Percentiles rank a stretch among this genome's conserved stretches.
These are phyloP conservation scores for Suillus subaureus DNA, from an alignment of 768 basidiomycete species.

Conservation along the genomic window DNA sequence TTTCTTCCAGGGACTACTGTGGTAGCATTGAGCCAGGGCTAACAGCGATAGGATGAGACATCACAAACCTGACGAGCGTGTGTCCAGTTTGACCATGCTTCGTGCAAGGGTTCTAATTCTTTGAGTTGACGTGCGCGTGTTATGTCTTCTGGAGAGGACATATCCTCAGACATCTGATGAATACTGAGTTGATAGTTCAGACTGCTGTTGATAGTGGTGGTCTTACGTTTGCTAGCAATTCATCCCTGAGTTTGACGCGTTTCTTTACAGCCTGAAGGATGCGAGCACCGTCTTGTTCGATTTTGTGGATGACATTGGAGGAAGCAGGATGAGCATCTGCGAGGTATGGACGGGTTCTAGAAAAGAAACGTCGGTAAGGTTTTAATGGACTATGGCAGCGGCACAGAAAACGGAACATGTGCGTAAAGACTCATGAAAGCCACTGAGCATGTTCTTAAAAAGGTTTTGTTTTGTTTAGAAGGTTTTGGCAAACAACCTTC, in stretches of 20 bases:
- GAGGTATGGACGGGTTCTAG: slow-evolving; percentile 9
- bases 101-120: slow-evolving; percentile 66
- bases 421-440: neutral
- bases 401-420: slow-evolving; percentile 11
- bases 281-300: slow-evolving; percentile 48
- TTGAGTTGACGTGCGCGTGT: slow-evolving; percentile 60
- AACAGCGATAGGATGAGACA: slow-evolving; percentile 4
- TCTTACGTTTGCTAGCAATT: slow-evolving; percentile 40
- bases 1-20: slow-evolving; percentile 69
- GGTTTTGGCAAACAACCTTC: neutral
- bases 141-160: slow-evolving; percentile 60
- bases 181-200: neutral
- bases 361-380: neutral
- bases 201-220: neutral
- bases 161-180: slow-evolving; percentile 51
- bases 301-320: slow-evolving; percentile 23
- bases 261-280: slow-evolving; percentile 41
- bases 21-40: slow-evolving; percentile 18
- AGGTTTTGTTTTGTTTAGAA: neutral
- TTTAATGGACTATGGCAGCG: slow-evolving; percentile 8
- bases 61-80: slow-evolving; percentile 57
- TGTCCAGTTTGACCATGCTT: slow-evolving; percentile 69
- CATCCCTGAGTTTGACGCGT: slow-evolving; percentile 2
- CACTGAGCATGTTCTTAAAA: neutral
- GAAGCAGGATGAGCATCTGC: neutral